Conservation (phyloP, 192 early-diverging fungal species). For the Paraglomus brasilianum region DNA sequence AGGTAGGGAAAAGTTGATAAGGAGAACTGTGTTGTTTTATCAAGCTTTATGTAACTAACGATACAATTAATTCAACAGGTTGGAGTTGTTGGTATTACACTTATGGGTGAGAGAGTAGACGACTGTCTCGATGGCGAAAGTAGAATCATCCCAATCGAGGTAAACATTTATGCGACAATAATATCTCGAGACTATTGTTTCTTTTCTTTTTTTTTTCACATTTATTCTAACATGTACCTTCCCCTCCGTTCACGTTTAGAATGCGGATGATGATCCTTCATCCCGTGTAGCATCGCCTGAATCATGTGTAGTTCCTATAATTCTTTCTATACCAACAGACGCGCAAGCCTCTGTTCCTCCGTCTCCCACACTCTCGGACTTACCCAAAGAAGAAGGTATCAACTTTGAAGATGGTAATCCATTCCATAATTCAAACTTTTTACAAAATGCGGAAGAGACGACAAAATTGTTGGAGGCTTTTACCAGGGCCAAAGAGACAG, state of each 20-base stretch:
- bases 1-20: constrained; percentile 43
- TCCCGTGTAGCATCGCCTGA: constrained; percentile 30
- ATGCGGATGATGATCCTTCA: constrained; percentile 20
- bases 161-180: not conserved
- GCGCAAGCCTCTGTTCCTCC: constrained; percentile 17
- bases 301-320: constrained; percentile 23
- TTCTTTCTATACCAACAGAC: too few relatives aligned
- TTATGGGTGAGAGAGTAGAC: constrained; percentile 55
- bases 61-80: constrained; percentile 41
- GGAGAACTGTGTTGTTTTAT: not conserved
- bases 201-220: not conserved
- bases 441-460: constrained; percentile 4
- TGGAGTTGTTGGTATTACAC: constrained; percentile 61
- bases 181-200: not conserved
- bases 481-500: constrained; percentile 51
- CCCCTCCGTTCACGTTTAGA: not conserved
- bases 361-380: not conserved
- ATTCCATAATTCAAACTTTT: not conserved
- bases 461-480: constrained; percentile 41
- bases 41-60: not conserved
- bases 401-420: not conserved
- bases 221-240: too few relatives aligned
- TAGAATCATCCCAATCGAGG: constrained; percentile 28
- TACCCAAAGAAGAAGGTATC: not conserved
- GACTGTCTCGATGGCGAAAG: constrained; percentile 28